phyloP scores from a whole-genome alignment of 306 rosid genomes.

The Trichosanthes truncata region DNA sequence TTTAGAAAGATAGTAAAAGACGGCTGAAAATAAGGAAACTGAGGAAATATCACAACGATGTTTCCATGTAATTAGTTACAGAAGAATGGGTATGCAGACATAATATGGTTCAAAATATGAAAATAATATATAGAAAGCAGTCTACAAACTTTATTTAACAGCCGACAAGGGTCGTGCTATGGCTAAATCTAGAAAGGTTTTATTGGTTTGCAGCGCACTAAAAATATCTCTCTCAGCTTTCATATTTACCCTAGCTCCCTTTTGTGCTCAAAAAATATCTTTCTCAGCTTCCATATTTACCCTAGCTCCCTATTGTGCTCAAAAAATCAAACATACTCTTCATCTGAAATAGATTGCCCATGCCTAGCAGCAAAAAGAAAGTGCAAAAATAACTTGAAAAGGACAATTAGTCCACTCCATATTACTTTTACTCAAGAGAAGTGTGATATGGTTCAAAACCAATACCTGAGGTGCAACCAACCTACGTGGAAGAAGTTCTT shows the following conservation, averaged over 20 bases:
- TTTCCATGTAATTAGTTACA: neutral
- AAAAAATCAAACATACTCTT: neutral
- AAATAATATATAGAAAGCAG: neutral
- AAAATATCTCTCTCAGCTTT: neutral
- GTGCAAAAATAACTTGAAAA: neutral
- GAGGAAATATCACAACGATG: neutral
- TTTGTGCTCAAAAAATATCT: neutral
- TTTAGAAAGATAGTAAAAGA: neutral
- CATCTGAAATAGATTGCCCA: neutral
- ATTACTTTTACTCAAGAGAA: neutral
- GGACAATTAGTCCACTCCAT: neutral
- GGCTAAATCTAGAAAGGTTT: neutral
- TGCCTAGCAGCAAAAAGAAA: neutral
- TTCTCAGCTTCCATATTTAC: neutral
- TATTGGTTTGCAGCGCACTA: neutral
- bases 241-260: neutral
- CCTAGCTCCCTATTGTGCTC: neutral
- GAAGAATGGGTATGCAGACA: neutral
- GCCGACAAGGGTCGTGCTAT: neutral
- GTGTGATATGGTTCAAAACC: conserved; percentile 2
- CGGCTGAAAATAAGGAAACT: neutral
- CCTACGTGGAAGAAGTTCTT: conserved; percentile 95
- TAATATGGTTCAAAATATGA: neutral
- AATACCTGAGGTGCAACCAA: conserved; percentile 93
- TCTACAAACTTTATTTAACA: neutral